Base-by-base conservation (phyloP, 202 grass and related monocot species). In the Bolboschoenoplectus hybrid region DNA sequence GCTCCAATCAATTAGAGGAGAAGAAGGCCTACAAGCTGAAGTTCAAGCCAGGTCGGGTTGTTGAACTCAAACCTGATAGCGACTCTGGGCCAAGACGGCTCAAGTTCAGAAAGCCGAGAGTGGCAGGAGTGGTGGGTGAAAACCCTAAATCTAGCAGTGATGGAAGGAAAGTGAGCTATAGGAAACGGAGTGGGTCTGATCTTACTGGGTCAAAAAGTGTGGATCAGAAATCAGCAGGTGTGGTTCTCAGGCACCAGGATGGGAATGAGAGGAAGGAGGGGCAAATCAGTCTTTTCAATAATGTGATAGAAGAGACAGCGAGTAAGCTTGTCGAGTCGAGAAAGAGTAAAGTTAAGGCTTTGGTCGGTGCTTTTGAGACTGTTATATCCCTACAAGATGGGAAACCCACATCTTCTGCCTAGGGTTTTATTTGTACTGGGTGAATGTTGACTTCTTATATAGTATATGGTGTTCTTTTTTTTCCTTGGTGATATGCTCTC, bases 321-420 rank as follows among this genome's bases (percentile, higher is more conserved):
- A 92, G 93, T 85, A 95, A 95, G 84, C 91, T 95, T 77, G 93
- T 84, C 41, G 90, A 91, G 72, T 89, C 88, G 55, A 92, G 93
- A 80, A 95, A 95, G 89, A 97, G 91, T 81, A 97, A 97, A 72
- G 95, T 97, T 74, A 92, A 95, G 53, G 95, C 95, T 80, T 87
- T 97, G 81, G 95, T 97, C 82, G 91, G 93, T 76, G 95, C 95
- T 80, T 97, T 97, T 86, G 95, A 97, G 86, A 97, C 93, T 4
- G 95, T 97, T 78, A 97, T 97, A 17, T 94, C 90, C 85, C 92
- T 97, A 61, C 95, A 97, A 61, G 93, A 97, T 68, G 67, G 91
- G 10, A 93, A 92, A 60, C 91, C 93, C 60, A 39, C 89, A 74
- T 81, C 90, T 84, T 71, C 40, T 67, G 12, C 34, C 17, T 71